A percentile compares a stretch with the other conserved stretches of the same genome.
Evolutionary conservation across 2,329 filamentous ascomycete genomes (phyloP).

Genomic region (Xylariomycetidae sp.): DNA sequence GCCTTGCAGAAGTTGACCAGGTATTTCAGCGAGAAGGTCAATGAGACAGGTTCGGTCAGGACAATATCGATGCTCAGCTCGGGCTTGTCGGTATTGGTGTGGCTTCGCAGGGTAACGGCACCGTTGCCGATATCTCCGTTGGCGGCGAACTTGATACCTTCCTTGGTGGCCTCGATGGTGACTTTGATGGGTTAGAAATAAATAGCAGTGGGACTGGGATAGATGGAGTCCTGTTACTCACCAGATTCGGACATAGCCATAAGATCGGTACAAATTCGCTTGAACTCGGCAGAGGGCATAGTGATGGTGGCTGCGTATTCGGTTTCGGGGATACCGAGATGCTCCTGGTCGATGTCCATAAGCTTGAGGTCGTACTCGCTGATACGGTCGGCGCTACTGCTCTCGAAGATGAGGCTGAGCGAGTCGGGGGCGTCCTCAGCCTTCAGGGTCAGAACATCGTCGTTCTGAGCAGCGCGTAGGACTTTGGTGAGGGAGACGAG

Average conservation of each 20-base stretch:
- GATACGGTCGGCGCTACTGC: constrained; percentile 77
- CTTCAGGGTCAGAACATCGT: constrained; percentile 93
- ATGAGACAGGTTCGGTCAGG: constrained; percentile 83
- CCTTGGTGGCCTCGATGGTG: constrained; percentile 92
- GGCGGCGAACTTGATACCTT: constrained; percentile 93
- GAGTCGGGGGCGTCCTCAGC: constrained; percentile 95
- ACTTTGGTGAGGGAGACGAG: constrained; percentile 96
- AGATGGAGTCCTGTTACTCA: too few species aligned
- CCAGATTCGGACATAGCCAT: constrained; percentile 92
- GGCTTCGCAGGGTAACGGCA: constrained; percentile 83
- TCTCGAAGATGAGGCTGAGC: constrained; percentile 95
- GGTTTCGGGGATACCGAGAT: constrained; percentile 97
- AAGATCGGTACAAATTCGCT: constrained; percentile 90
- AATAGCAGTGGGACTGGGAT: too few species aligned
- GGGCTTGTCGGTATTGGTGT: constrained; percentile 86
- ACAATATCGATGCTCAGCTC: constrained; percentile 82
- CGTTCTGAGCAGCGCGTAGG: constrained; percentile 86
- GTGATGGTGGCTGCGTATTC: constrained; percentile 89
- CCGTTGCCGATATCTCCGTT: constrained; percentile 94
- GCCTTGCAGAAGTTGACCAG: constrained; percentile 99
- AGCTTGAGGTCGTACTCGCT: constrained; percentile 99
- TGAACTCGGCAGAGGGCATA: constrained; percentile 88
- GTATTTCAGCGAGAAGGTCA: constrained; percentile 99
- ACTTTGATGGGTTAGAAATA: too few species aligned
- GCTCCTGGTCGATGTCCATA: constrained; percentile 99